Conservation (phyloP, 805 yeast species). For the Wickerhamomyces ciferrii region DNA sequence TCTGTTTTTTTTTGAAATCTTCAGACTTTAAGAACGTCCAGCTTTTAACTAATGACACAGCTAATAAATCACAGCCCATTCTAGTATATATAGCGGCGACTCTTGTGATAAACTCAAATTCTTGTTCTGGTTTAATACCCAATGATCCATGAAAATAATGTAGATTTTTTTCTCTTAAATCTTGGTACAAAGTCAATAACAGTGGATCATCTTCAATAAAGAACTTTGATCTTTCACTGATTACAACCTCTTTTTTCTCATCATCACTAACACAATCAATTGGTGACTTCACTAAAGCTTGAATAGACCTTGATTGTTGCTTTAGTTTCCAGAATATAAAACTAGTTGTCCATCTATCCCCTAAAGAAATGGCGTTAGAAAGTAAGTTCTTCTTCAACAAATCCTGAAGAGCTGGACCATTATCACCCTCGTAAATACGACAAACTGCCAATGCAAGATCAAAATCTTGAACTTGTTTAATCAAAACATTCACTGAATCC, state of each 20-base stretch:
- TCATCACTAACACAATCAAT: slow-evolving; percentile 28
- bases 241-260: slow-evolving; percentile 15
- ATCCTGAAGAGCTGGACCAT: slow-evolving; percentile 44
- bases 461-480: slow-evolving; percentile 60
- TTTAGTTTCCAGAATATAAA: slow-evolving; percentile 72
- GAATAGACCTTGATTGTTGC: slow-evolving; percentile 47
- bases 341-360: slow-evolving; percentile 77
- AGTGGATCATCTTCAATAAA: slow-evolving; percentile 80
- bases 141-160: slow-evolving; percentile 46
- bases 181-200: slow-evolving; percentile 57
- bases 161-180: slow-evolving; percentile 48
- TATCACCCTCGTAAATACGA: slow-evolving; percentile 64
- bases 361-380: slow-evolving; percentile 51
- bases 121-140: slow-evolving; percentile 37
- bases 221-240: slow-evolving; percentile 27
- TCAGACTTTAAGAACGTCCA: slow-evolving; percentile 56
- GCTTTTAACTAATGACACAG: slow-evolving; percentile 52
- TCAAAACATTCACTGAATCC: slow-evolving; percentile 74
- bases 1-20: slow-evolving; percentile 10
- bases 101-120: slow-evolving; percentile 56
- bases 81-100: slow-evolving; percentile 66
- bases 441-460: slow-evolving; percentile 79
- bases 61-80: slow-evolving; percentile 89
- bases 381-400: slow-evolving; percentile 47
- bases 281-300: slow-evolving; percentile 60